Evolutionary conservation across 768 basidiomycete genomes (phyloP), one percentile per base, ranked within the genome.

Genomic region (Naganishia antarctica): DNA sequence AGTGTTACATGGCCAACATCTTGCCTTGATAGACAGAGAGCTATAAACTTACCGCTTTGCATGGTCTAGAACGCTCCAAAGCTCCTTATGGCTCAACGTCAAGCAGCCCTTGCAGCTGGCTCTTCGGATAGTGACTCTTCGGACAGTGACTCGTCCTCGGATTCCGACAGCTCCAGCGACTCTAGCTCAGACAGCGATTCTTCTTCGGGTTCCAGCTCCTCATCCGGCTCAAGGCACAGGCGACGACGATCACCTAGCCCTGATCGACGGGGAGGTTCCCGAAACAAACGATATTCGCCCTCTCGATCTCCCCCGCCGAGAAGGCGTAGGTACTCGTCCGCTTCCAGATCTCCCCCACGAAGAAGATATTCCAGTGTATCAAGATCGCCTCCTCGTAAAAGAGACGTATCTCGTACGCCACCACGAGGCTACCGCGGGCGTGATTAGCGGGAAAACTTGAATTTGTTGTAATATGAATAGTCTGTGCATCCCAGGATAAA

Each of bases 61-160:
- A 9, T 41, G 65, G n/a, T 13, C 2, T 70, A 91, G 91, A 93
- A 93, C 70, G 92, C 91, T 1, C 94, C 94, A 1, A 84, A 85
- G 47, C 78, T 96, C 47, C 91, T 97, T 72, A 88, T 96, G 86
- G 92, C 92, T 73, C 91, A 94, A 78, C 86, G 91, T 37, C 87
- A 89, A 34, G 89, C 89, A 3, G 86, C 89, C 82, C 82, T 91
- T 26, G 89, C 88, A 74, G 88, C 85, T 23, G 83, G 81, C 53
- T 82, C 80, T 6, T 70, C 71, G 12, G 66, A 68, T 32, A 69
- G 68, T 15, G 71, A 72, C 28, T 71, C 70, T 12, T 73, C 73
- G 18, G 70, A 69, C 58, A 65, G 77, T 5, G 78, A 78, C 60
- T 75, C 76, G 2, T 73, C 75, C 44, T 74, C 75, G 0, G 82